Evolutionary conservation across 768 basidiomycete genomes (phyloP).

Genomic region (Boletellus emodensis): DNA sequence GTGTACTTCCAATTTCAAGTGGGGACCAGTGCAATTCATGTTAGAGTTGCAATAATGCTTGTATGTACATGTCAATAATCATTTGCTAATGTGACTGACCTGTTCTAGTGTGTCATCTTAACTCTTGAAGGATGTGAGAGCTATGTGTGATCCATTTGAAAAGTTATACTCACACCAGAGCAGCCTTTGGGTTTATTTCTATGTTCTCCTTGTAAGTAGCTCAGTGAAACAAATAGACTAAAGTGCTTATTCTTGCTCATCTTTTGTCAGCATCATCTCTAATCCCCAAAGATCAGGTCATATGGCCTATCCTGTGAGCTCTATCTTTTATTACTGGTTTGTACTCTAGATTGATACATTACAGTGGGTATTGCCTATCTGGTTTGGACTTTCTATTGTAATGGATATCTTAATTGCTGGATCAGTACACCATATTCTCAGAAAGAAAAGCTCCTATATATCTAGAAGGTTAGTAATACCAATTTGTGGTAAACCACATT

Average conservation of each 20-base stretch:
- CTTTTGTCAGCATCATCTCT: neutral
- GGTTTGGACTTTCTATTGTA: slow-evolving; percentile 20
- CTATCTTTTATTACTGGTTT: neutral
- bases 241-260: neutral
- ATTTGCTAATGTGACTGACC: neutral
- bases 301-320: slow-evolving; percentile 3
- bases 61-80: slow-evolving; percentile 9
- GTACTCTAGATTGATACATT: neutral
- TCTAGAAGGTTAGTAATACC: slow-evolving; percentile 10
- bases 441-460: neutral
- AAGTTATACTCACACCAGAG: neutral
- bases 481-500: neutral
- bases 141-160: neutral
- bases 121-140: slow-evolving; percentile 20
- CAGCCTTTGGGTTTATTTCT: slow-evolving; percentile 17
- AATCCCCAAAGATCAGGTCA: neutral
- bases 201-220: slow-evolving; percentile 12
- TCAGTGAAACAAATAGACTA: neutral
- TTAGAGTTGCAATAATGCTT: slow-evolving; percentile 8
- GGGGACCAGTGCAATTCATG: neutral
- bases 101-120: slow-evolving; percentile 11
- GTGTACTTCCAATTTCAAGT: slow-evolving; percentile 4
- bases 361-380: slow-evolving; percentile 21
- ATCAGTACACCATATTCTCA: slow-evolving; percentile 16
- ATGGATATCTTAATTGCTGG: slow-evolving; percentile 23